phyloP scores from a whole-genome alignment of 169 alveolate genomes.

The Fabrea salina region DNA sequence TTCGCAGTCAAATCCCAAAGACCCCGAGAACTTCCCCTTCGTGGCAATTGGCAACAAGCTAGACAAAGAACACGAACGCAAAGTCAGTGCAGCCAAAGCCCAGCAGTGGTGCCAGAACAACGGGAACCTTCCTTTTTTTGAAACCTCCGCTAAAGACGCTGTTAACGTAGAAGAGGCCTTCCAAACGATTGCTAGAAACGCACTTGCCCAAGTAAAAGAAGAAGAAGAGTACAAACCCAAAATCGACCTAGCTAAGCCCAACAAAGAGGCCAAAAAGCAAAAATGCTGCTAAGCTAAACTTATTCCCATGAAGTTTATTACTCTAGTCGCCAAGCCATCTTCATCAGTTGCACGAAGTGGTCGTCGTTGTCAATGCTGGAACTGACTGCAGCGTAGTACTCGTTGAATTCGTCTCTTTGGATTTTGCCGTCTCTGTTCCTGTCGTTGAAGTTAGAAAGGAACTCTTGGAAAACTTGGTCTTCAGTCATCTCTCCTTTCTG shows the following conservation, averaged over 20 bases:
- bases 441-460: conserved; percentile 77
- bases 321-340: conserved; percentile 71
- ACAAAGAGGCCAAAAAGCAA: background rate
- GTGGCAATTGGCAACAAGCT: conserved; percentile 96
- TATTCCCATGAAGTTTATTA: too few relatives aligned
- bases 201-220: conserved; percentile 79
- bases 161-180: conserved; percentile 95
- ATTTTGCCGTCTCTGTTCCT: conserved; percentile 78
- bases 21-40: conserved; percentile 94
- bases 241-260: background rate
- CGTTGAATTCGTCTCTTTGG: conserved; percentile 75
- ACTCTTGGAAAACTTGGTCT: conserved; percentile 78
- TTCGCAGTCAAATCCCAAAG: conserved; percentile 93
- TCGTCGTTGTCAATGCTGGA: conserved; percentile 81
- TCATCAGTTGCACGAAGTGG: conserved; percentile 78
- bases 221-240: conserved; percentile 60
- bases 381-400: conserved; percentile 83
- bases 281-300: too few relatives aligned
- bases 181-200: conserved; percentile 87
- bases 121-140: conserved; percentile 91
- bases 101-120: conserved; percentile 91
- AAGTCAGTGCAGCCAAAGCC: conserved; percentile 89
- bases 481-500: conserved; percentile 81
- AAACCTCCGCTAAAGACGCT: conserved; percentile 96
- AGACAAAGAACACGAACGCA: conserved; percentile 91